A percentile compares a stretch with the other conserved stretches of the same genome.
Conservation (phyloP, 768 basidiomycete genomes). For the Lepiota subincarnata region DNA sequence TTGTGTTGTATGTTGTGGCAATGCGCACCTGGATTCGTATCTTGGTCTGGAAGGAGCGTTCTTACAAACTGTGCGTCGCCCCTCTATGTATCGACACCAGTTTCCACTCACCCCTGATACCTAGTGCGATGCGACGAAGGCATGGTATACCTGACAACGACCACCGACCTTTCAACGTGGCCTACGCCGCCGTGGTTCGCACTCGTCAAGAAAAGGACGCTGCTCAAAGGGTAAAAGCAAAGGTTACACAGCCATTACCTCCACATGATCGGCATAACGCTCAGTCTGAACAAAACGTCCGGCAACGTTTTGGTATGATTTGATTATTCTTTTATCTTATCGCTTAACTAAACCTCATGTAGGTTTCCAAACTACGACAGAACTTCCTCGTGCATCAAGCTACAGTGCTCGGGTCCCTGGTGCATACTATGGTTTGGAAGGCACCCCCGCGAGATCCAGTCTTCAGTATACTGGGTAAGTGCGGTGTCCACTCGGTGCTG, state of each 20-base stretch:
- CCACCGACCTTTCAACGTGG: slow-evolving; percentile 80
- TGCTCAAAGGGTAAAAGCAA: slow-evolving; percentile 30
- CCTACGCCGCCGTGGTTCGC: slow-evolving; percentile 68
- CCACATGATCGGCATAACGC: slow-evolving; percentile 33
- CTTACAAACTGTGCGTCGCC: slow-evolving; percentile 56
- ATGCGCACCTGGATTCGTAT: slow-evolving; percentile 41
- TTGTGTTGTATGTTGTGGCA: slow-evolving; percentile 32
- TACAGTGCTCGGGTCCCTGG: slow-evolving; percentile 8
- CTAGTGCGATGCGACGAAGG: slow-evolving; percentile 66
- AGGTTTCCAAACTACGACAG: slow-evolving; percentile 3
- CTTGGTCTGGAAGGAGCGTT: slow-evolving; percentile 57
- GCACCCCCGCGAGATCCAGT: slow-evolving; percentile 2
- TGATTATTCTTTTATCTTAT: slow-evolving; percentile 4
- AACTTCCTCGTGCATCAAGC: slow-evolving; percentile 6
- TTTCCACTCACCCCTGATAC: slow-evolving; percentile 13
- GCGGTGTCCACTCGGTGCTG: not conserved
- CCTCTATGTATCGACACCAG: not conserved
- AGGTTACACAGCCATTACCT: slow-evolving; percentile 21
- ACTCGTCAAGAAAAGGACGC: slow-evolving; percentile 50
- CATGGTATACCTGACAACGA: slow-evolving; percentile 85
- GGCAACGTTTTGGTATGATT: slow-evolving; percentile 40
- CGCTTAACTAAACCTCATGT: slow-evolving; percentile 3
- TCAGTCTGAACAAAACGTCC: slow-evolving; percentile 35
- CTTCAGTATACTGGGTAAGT: slow-evolving; percentile 1
- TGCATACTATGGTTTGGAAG: slow-evolving; percentile 2